Evolutionary conservation across 2,329 filamentous ascomycete genomes (phyloP), one percentile per base, ranked within the genome.

Genomic region (Apiospora arundinis): DNA sequence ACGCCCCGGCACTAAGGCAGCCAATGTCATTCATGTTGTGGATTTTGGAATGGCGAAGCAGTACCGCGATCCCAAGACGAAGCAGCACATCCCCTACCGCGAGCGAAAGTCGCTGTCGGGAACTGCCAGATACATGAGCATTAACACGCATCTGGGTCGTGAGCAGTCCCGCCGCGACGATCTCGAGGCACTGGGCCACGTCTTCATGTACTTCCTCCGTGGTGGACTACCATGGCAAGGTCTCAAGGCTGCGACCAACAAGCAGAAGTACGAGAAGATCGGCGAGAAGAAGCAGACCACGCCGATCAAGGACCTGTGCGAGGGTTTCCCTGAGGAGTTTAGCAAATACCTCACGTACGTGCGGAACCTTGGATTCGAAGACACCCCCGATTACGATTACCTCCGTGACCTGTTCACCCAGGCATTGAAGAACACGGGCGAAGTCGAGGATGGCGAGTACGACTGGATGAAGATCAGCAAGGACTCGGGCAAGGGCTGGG

Each of bases 261-360:
- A 99, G 90, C 96, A 99, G 82, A 99, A 99, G 86, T 99, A 99
- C 82, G 96, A 99, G 85, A 98, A 98, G 89, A 99, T 99, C 83
- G 96, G 96, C 65, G 95, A 99, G 88, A 98, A 99, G 92, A 99
- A 99, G 87, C 96, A 98, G 86, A 98, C 95, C 0, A 98, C 96
- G 28, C 90, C 91, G 6, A 97, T 99, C 85, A 97, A 98, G 86
- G 96, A 99, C 78, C 90, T 99, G 21, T 98, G 95, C 81, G 95
- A 98, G 77, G 93, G 94, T 69, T 98, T 97, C 84, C 95, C 96
- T 75, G 94, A 97, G 81, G 95, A 99, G 84, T 97, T 99, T 83
- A 97, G 93, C 87, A 97, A 98, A 84, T 99, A 99, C 83, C 87
- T 99, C 71, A 97, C 92, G 76, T 98, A 99, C 78, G 96, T 98